phyloP scores from a whole-genome alignment of 202 grass and related monocot genomes.

The Dendrocalamus latiflorus region DNA sequence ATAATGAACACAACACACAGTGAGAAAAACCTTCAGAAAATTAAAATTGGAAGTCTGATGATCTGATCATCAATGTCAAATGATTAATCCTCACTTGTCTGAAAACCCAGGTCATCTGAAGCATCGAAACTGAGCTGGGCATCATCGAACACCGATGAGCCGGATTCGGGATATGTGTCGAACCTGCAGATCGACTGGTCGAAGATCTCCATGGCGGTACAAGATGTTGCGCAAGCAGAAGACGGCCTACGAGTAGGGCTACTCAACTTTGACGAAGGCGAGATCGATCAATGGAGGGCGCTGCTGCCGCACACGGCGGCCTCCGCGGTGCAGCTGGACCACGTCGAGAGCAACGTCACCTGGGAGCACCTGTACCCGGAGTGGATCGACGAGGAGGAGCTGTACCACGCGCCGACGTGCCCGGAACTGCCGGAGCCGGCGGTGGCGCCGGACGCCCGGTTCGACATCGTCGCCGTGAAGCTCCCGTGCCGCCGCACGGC shows the following conservation, averaged over 20 bases:
- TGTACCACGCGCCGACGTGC: conserved; percentile 43
- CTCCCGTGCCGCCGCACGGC: conserved; percentile 47
- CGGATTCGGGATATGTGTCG: conserved; percentile 38
- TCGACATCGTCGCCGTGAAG: conserved; percentile 68
- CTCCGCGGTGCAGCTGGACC: conserved; percentile 27
- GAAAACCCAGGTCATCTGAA: conserved; percentile 6
- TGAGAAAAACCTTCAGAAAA: no score
- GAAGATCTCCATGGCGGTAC: conserved; percentile 25
- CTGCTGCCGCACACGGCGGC: conserved; percentile 21
- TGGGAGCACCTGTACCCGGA: conserved; percentile 73
- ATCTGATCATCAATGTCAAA: neutral
- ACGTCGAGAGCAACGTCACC: conserved; percentile 33
- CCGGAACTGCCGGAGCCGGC: conserved; percentile 44
- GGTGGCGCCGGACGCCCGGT: neutral
- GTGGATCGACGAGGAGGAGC: conserved; percentile 84
- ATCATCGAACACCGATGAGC: neutral
- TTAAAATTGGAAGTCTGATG: no score
- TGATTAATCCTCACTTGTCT: neutral
- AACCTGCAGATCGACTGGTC: conserved; percentile 44
- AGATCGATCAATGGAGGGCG: conserved; percentile 37
- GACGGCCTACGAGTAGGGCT: conserved; percentile 31
- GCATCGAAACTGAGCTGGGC: neutral
- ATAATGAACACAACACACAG: conserved; percentile 14
- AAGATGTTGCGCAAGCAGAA: neutral
- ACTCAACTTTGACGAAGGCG: conserved; percentile 48